Evolutionary conservation across 495 filamentous ascomycete species (phyloP), one percentile per base, ranked within the genome.

Genomic region (Xylaria sp.): DNA sequence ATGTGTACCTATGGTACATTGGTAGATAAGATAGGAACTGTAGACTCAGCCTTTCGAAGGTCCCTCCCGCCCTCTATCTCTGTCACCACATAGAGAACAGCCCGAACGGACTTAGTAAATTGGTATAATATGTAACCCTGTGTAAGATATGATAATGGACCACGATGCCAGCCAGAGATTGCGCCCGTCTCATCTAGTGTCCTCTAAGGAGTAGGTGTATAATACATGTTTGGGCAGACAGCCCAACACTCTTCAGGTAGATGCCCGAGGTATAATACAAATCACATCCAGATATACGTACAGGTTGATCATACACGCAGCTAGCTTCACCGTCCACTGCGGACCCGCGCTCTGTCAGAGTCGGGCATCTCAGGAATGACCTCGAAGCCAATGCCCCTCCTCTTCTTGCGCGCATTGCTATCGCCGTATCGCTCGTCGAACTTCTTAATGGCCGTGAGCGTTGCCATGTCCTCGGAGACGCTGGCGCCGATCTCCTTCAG

Each of bases 401-500:
- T 62, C 75, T 80, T 86, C 80, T 89, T 92, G 83, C 90, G 90
- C 75, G 90, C 88, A 63, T 90, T 93, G n/a, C 92, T 88, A 82
- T 98, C 95, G 26, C 96, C 96, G 80, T 93, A 99, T 77, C 95
- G 93, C 83, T 97, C 93, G 78, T 99, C 97, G 79, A 98, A 99
- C 83, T 97, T 97, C 64, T 92, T 85, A 72, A 99, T 97, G 29
- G 93, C 93, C 67, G 87, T 86, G 66, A 99, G 82, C 43, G 88
- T 92, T 44, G 90, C 86, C 96, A 98, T 99, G 73, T 99, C 96
- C 79, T 98, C 96, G 71, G 90, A 94, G 70, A 97, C 95, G 72
- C 93, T 97, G 0, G 97, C 95, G 70, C 90, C 91, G 76, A 99
- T 97, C 80, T 98, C 95, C 74, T 90, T 86, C 80, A 98, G 84